Percentiles rank a stretch among this genome's conserved stretches.
Evolutionary conservation across 2,329 filamentous ascomycete genomes (phyloP).

Genomic region (Talaromyces sp.): DNA sequence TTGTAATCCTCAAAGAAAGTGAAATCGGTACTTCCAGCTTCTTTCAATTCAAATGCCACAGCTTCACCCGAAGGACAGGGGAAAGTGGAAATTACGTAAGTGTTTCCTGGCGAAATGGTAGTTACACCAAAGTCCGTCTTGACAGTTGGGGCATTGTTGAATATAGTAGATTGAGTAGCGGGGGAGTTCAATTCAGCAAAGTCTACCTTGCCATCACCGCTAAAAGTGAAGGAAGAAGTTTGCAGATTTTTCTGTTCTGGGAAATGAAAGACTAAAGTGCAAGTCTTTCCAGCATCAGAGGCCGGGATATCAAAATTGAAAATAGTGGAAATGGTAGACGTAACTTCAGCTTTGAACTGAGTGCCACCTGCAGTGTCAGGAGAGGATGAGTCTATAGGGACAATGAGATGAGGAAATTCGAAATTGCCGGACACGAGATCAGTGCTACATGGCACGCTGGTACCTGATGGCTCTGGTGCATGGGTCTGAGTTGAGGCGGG

Average conservation of each 20-base stretch:
- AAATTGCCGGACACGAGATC: slow-evolving; percentile 44
- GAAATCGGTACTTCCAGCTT: slow-evolving; percentile 50
- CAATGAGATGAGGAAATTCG: slow-evolving; percentile 61
- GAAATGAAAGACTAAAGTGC: slow-evolving; percentile 64
- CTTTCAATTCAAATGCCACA: slow-evolving; percentile 53
- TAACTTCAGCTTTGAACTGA: slow-evolving; percentile 55
- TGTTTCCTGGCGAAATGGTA: slow-evolving; percentile 52
- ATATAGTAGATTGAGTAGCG: slow-evolving; percentile 53
- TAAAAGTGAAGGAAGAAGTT: slow-evolving; percentile 57
- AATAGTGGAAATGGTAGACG: slow-evolving; percentile 53
- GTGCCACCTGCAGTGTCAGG: slow-evolving; percentile 54
- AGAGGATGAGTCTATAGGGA: slow-evolving; percentile 55
- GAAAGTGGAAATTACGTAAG: slow-evolving; percentile 53
- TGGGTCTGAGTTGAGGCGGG: slow-evolving; percentile 8
- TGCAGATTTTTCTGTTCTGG: slow-evolving; percentile 56
- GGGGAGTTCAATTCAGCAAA: slow-evolving; percentile 49
- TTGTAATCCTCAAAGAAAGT: slow-evolving; percentile 65
- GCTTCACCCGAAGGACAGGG: slow-evolving; percentile 53
- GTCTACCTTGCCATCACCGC: slow-evolving; percentile 52
- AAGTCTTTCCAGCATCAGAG: slow-evolving; percentile 56
- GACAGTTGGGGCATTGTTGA: slow-evolving; percentile 51
- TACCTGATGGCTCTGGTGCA: background rate
- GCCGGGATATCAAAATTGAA: slow-evolving; percentile 68
- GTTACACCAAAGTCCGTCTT: slow-evolving; percentile 44
- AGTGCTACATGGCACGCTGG: slow-evolving; percentile 40